Percentiles rank a stretch among this genome's conserved stretches.
phyloP scores from a whole-genome alignment of 768 basidiomycete species.

The Solioccasus polychromus region DNA sequence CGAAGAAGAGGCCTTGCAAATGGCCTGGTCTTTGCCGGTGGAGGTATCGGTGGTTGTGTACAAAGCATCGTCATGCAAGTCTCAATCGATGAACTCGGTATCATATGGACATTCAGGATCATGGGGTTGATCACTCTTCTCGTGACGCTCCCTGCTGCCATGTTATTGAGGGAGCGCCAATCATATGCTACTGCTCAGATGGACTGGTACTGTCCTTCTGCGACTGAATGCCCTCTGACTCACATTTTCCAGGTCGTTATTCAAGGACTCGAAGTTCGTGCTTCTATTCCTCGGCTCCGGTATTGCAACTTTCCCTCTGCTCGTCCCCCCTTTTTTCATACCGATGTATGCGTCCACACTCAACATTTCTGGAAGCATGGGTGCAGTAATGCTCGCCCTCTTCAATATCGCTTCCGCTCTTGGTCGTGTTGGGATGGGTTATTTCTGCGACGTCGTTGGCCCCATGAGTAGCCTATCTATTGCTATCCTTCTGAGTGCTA shows the following conservation, averaged over 20 bases:
- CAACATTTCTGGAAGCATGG: conserved; percentile 19
- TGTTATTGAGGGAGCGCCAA: conserved; percentile 26
- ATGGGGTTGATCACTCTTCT: conserved; percentile 28
- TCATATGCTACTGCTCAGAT: conserved; percentile 14
- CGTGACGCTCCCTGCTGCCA: conserved; percentile 26
- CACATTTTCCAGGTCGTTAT: conserved; percentile 23
- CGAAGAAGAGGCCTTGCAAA: conserved; percentile 33
- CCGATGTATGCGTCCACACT: conserved; percentile 33
- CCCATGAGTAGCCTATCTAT: conserved; percentile 28
- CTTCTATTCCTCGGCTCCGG: conserved; percentile 31
- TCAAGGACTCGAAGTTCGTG: conserved; percentile 28
- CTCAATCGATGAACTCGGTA: conserved; percentile 26
- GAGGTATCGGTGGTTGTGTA: conserved; percentile 32
- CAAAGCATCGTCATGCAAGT: conserved; percentile 27
- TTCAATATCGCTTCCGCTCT: conserved; percentile 35
- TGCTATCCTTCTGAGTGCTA: conserved; percentile 26
- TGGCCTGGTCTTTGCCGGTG: conserved; percentile 32
- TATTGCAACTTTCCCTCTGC: conserved; percentile 35
- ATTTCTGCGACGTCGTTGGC: conserved; percentile 29
- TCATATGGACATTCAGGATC: conserved; percentile 33
- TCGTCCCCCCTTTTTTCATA: conserved; percentile 38
- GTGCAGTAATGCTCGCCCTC: conserved; percentile 27
- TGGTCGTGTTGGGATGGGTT: conserved; percentile 31
- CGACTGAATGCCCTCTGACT: not conserved
- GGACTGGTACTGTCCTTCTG: conserved; percentile 20